phyloP scores from a whole-genome alignment of 2,329 filamentous ascomycete species.

The Raffaelea ambrosiae region DNA sequence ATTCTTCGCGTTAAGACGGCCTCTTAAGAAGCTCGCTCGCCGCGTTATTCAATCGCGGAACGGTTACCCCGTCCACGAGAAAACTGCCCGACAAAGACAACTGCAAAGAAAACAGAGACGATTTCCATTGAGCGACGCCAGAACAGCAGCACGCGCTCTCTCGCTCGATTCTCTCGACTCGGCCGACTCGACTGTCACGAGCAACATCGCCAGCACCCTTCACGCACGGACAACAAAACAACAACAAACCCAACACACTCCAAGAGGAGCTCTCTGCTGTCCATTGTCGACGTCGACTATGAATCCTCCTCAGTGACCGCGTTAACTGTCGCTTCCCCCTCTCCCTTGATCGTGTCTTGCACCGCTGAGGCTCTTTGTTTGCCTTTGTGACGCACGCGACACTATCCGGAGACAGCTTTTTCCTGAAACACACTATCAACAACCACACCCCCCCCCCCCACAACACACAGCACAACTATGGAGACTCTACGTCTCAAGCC shows the following conservation, averaged over 20 bases:
- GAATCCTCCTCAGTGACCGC: slow-evolving; percentile 21
- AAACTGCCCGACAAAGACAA: not conserved
- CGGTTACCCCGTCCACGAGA: not conserved
- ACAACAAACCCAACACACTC: too few species aligned
- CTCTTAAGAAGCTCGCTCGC: not conserved
- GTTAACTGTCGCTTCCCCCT: not conserved
- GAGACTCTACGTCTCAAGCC: slow-evolving; percentile 46
- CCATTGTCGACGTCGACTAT: slow-evolving; percentile 18
- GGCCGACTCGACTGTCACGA: too few species aligned
- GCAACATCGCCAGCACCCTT: too few species aligned
- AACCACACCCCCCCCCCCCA: slow-evolving; percentile 4
- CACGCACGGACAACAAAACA: too few species aligned
- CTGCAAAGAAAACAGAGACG: not conserved
- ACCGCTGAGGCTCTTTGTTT: not conserved
- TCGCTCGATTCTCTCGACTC: too few species aligned
- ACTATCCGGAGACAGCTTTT: not conserved
- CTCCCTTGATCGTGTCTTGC: not conserved
- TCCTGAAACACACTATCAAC: slow-evolving; percentile 3
- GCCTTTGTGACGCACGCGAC: slow-evolving; percentile 7
- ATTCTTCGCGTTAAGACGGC: slow-evolving; percentile 1
- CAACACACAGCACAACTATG: slow-evolving; percentile 27
- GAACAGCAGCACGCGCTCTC: too few species aligned
- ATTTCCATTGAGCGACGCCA: too few species aligned
- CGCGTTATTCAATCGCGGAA: not conserved
- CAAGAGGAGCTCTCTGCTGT: not conserved